Base-by-base conservation (phyloP, 768 basidiomycete species). In the Tubosaeta sp. region DNA sequence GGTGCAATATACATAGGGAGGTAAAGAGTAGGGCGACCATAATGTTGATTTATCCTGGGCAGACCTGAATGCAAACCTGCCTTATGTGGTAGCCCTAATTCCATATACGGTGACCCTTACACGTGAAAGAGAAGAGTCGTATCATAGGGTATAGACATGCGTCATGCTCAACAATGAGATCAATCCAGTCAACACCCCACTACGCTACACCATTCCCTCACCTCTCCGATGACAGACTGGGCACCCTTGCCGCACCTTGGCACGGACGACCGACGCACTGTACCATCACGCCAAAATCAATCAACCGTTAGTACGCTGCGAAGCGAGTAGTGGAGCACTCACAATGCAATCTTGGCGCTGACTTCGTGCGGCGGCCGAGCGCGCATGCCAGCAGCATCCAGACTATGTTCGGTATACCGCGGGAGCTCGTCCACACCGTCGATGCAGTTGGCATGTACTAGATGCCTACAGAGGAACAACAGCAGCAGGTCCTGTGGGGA, bases 401-500 rank as follows among this genome's bases (percentile, higher is more conserved):
- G 22, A 27, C 10, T 49, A 24, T 75, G 74, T 49, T 90, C 87
- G 8, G 78, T 75, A 50, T 81, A 79, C 19, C 73, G 70, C 0
- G 87, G 84, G 8, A 93, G 71, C 3, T 80, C 71, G 32, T 84
- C 82, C 6, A 76, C 77, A 10, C 84, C 82, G n/a, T 75, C 80
- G 1, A 86, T 80, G 58, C 94, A 95, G 8, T 75, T 71, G 0
- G 86, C 86, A 61, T 96, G 94, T 0, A 93, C 87, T 41, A 87
- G 79, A 62, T 96, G 94, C 30, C 90, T 84, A 66, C 94, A 96
- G 10, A 96, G 73, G 68, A 90, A 96, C 25, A 93, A 68, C 4
- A 96, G 64, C 3, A 81, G 62, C n/a, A 90, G 71, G 4, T 79
- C 73, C 39, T 84, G 78, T 2, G 83, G 75, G 10, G 71, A 73